phyloP scores from a whole-genome alignment of 306 rosid species.

The Quercus dentata region DNA sequence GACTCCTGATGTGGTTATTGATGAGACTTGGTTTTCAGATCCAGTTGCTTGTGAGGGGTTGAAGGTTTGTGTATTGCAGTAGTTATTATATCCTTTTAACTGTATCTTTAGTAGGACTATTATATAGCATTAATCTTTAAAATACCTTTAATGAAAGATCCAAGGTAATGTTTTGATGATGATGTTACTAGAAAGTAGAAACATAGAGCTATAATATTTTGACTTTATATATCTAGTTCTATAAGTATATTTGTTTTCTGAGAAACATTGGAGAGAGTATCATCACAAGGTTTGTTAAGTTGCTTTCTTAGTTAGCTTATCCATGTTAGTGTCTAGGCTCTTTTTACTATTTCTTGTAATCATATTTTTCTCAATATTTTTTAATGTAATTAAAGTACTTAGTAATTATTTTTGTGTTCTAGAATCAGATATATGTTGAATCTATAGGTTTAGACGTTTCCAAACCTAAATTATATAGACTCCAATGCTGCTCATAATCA shows the following conservation, averaged over 20 bases:
- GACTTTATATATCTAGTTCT: too few species aligned
- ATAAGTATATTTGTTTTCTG: too few species aligned
- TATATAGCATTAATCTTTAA: background rate
- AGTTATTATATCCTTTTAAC: background rate
- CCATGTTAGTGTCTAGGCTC: background rate
- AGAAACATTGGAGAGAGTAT: too few species aligned
- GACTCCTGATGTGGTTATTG: conserved; percentile 18
- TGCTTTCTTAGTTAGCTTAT: background rate
- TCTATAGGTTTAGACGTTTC: background rate
- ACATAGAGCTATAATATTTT: too few species aligned
- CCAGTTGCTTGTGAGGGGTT: conserved; percentile 5
- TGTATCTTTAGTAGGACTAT: background rate
- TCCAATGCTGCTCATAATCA: background rate
- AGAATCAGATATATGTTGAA: background rate
- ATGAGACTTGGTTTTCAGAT: conserved; percentile 32
- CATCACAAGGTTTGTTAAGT: too few species aligned
- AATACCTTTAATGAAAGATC: background rate
- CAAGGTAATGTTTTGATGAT: background rate
- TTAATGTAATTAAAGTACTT: too few species aligned
- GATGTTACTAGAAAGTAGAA: background rate
- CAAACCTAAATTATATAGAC: background rate
- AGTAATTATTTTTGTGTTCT: background rate
- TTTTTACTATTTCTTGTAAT: too few species aligned
- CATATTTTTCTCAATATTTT: too few species aligned
- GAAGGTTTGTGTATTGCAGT: conserved; percentile 7